These are phyloP conservation scores for Colletotrichum tropicicola DNA, from an alignment of 2,329 filamentous ascomycete genomes.

Conservation along the genomic window DNA sequence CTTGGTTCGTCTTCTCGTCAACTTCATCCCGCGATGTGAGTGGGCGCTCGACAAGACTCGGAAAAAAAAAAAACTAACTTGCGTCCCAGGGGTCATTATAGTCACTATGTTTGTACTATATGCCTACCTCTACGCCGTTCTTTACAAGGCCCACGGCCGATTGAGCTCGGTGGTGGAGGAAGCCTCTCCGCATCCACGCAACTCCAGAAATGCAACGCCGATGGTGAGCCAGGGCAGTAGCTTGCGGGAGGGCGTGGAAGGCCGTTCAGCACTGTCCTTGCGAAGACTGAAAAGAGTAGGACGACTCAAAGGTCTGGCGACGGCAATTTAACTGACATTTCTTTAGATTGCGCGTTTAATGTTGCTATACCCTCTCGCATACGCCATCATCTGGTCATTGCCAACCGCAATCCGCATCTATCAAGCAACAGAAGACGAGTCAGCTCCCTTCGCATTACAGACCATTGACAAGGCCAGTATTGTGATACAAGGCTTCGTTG, in stretches of 20 bases:
- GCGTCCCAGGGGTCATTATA: conserved; percentile 44
- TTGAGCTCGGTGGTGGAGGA: conserved; percentile 42
- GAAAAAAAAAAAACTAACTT: neutral
- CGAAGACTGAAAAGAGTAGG: conserved; percentile 35
- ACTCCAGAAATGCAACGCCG: neutral
- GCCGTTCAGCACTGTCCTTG: conserved; percentile 15
- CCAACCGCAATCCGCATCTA: conserved; percentile 51
- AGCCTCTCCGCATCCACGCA: neutral
- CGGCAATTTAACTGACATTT: neutral
- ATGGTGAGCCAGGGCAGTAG: neutral
- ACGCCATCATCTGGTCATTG: conserved; percentile 51
- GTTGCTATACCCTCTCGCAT: conserved; percentile 51
- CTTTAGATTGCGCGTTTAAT: conserved; percentile 48
- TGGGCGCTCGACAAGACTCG: neutral
- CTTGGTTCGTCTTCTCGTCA: conserved; percentile 45
- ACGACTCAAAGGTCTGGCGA: neutral
- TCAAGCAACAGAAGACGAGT: conserved; percentile 41
- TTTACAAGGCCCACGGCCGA: conserved; percentile 46
- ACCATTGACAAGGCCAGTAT: conserved; percentile 49
- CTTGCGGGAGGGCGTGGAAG: neutral
- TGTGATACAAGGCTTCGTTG: conserved; percentile 49
- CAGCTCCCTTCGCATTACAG: conserved; percentile 45
- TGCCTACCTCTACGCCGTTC: conserved; percentile 46
- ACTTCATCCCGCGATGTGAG: conserved; percentile 50
- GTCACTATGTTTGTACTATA: conserved; percentile 47